phyloP scores from a whole-genome alignment of 192 early-diverging fungal species.

The Rhizophagus prolifer region DNA sequence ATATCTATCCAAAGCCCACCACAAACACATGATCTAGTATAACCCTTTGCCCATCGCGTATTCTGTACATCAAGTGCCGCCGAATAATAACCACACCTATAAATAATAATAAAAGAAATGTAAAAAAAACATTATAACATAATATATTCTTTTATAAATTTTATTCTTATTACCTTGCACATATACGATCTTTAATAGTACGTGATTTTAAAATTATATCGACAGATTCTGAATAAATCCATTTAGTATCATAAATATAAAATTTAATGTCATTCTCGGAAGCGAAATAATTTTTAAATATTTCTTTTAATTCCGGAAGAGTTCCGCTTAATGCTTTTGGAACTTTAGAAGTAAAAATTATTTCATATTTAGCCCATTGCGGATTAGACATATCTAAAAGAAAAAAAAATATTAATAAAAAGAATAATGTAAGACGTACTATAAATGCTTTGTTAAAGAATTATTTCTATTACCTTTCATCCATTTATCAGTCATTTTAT shows the following conservation, averaged over 20 bases:
- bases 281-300: background rate
- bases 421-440: no score
- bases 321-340: background rate
- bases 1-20: conserved; percentile 23
- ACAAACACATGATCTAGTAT: conserved; percentile 24
- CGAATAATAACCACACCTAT: conserved; percentile 12
- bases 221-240: conserved; percentile 7
- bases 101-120: background rate
- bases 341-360: background rate
- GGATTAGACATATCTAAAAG: background rate
- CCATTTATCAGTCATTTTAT: conserved; percentile 11
- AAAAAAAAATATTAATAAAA: background rate
- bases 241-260: conserved; percentile 21
- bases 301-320: background rate
- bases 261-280: background rate
- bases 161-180: conserved; percentile 13
- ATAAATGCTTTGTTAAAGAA: background rate
- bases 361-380: background rate
- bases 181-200: conserved; percentile 11
- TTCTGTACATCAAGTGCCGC: background rate
- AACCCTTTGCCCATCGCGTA: conserved; percentile 9
- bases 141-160: background rate
- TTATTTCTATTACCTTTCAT: background rate
- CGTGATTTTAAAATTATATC: conserved; percentile 23
- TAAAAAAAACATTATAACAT: background rate